Base-by-base conservation (phyloP, 306 rosid species). In the Rubus idaeus region DNA sequence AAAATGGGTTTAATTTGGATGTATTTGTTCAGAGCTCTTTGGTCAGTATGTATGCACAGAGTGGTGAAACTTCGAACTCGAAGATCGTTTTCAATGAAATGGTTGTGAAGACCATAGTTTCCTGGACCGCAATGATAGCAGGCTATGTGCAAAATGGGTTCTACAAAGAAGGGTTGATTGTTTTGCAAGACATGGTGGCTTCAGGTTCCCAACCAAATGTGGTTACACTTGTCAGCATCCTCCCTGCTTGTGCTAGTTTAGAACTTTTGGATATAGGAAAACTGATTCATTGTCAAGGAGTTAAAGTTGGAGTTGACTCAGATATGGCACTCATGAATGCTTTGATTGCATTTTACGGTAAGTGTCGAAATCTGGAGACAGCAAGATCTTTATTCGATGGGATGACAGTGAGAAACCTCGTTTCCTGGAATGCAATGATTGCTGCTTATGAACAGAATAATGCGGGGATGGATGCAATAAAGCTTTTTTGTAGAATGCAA, bases 1-100 rank as follows among this genome's bases (percentile, higher is more conserved):
- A 76, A 42, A 74, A 78, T 79, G 92, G 93, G 75, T 89, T 91
- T 86, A 88, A 87, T 73, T 86, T 71, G 1, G 96, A 93, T 83
- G 89, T 88, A 46, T 91, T 86, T 86, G 96, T 93, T 17, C 95
- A 89, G 65, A 83, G 75, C 58, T 70, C 86, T 10, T 75, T 83
- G 80, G 55, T 83, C 37, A 78, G 75, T n/a, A 74, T 68, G 74
- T 75, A 83, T 40, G 60, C 83, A 6, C 78, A 75, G 63, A 53
- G 40, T 16, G 80, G 86, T 14, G 83, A 83, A 64, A 75, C 78
- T 60, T 63, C 5, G 46, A 79, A 55, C 35, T 78, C 83, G 0
- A 47, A 70, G 41, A 49, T 75, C 10, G 49, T 70, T 37, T 75
- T 83, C 67, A 49, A 47, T 1, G 63, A 55, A 50, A 83, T 71